These are phyloP conservation scores for Acorus calamus DNA, from an alignment of 106 monocot species.

Conservation along the genomic window DNA sequence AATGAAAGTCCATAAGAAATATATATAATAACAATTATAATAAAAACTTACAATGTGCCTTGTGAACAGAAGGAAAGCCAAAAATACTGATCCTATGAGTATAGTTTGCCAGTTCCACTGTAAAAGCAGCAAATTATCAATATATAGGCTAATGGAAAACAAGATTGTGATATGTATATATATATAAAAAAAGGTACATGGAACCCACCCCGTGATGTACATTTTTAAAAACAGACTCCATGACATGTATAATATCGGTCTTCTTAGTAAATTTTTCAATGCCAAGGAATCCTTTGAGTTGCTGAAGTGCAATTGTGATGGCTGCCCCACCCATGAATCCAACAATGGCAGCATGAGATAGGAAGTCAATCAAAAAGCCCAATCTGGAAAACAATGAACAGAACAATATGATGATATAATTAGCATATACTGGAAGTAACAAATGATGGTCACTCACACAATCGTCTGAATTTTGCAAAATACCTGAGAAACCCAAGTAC, in stretches of 20 bases:
- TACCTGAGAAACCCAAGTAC: slow-evolving; percentile 31
- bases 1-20: neutral
- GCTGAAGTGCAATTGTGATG: slow-evolving; percentile 59
- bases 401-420: too few relatives aligned
- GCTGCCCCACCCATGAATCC: slow-evolving; percentile 74
- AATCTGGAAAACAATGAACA: slow-evolving; percentile 18
- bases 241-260: slow-evolving; percentile 41
- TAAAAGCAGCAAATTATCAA: neutral
- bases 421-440: neutral
- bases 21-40: neutral
- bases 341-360: slow-evolving; percentile 60
- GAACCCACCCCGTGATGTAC: slow-evolving; percentile 39
- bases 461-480: too few relatives aligned
- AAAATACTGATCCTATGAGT: slow-evolving; percentile 40
- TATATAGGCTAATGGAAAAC: neutral
- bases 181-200: neutral
- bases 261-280: slow-evolving; percentile 35
- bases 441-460: neutral
- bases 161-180: neutral
- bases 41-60: slow-evolving; percentile 48
- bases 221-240: slow-evolving; percentile 31
- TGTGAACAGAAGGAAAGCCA: slow-evolving; percentile 56
- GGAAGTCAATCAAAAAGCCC: slow-evolving; percentile 60
- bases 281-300: slow-evolving; percentile 60
- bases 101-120: slow-evolving; percentile 91